Evolutionary conservation across 2,329 filamentous ascomycete genomes (phyloP), one percentile per base, ranked within the genome.

Genomic region (Scedosporium minutisporum): DNA sequence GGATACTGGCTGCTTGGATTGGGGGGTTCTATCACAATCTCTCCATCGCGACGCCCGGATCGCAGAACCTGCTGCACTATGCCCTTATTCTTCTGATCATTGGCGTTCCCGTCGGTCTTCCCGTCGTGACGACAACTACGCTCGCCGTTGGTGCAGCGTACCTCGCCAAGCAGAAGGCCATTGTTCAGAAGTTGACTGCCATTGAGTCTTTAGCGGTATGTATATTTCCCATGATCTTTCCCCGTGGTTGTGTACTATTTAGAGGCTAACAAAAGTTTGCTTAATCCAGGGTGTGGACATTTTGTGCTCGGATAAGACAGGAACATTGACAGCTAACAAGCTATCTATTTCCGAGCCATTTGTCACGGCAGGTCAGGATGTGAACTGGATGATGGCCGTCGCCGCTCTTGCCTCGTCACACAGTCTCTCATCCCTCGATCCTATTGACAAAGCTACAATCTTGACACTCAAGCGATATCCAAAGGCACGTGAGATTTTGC

Each of bases 361-460:
- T 76, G 87, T 90, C 64, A 84, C 87, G 65, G 88, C 90, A 74
- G 88, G 88, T 69, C 84, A 89, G 71, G 87, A 90, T 75, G 85
- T 90, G 74, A 88, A 91, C 80, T 91, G 87, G 87, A 90, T 91
- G 87, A 90, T 91, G 88, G 87, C 88, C 66, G 88, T 89, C 65
- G 88, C 88, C 64, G 88, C 88, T 65, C 83, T 91, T 63, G 88
- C 88, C 63, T 90, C 87, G 61, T 90, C 88, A 65, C 88, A 91
- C 80, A 91, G 90, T 78, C 81, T 90, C 77, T 88, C 89, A 78
- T 88, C 87, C 65, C 82, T 91, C 65, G 88, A 91, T 72, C 88
- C 88, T 65, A 91, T 91, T 70, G 88, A 91, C 78, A 91, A 91
- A 78, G 85, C 91, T 69, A 91, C 87, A 62, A 88, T 91, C 69